A percentile compares a stretch with the other conserved stretches of the same genome.
Conservation (phyloP, 352 stramenopile genomes). For the Phytophthora citricola region DNA sequence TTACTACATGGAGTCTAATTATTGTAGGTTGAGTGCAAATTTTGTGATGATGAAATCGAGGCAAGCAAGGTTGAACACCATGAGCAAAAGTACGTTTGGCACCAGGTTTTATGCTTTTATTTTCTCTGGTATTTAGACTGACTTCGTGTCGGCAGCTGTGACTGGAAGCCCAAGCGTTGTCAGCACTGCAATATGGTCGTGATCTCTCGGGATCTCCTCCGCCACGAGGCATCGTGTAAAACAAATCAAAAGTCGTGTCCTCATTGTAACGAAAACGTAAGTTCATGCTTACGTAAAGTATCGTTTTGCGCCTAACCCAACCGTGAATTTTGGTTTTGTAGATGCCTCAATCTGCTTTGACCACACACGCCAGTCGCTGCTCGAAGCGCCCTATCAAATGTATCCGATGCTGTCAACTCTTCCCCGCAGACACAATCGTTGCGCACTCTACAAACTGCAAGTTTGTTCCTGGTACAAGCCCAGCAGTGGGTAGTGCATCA, state of each 20-base stretch:
- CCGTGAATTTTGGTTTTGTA: conserved; percentile 18
- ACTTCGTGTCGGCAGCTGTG: conserved; percentile 46
- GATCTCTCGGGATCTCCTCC: conserved; percentile 64
- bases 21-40: conserved; percentile 71
- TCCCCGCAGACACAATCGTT: conserved; percentile 76
- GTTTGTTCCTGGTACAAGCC: conserved; percentile 33
- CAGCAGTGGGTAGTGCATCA: neutral
- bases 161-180: conserved; percentile 81
- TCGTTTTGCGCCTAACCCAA: conserved; percentile 1
- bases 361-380: conserved; percentile 61
- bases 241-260: conserved; percentile 66
- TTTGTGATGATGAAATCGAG: conserved; percentile 79
- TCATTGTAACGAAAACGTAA: conserved; percentile 73
- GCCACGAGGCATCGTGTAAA: conserved; percentile 77
- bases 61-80: conserved; percentile 60
- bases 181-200: conserved; percentile 88
- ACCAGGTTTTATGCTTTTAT: neutral
- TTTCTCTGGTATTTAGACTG: neutral
- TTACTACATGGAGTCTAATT: neutral
- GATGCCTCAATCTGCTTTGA: conserved; percentile 60
- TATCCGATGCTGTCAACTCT: conserved; percentile 81
- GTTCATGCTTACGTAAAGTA: neutral
- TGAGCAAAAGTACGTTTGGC: conserved; percentile 54
- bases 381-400: conserved; percentile 84
- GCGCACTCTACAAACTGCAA: conserved; percentile 78